Conservation (phyloP, 73 alveolate species). For the Symbiodinium pilosum region DNA sequence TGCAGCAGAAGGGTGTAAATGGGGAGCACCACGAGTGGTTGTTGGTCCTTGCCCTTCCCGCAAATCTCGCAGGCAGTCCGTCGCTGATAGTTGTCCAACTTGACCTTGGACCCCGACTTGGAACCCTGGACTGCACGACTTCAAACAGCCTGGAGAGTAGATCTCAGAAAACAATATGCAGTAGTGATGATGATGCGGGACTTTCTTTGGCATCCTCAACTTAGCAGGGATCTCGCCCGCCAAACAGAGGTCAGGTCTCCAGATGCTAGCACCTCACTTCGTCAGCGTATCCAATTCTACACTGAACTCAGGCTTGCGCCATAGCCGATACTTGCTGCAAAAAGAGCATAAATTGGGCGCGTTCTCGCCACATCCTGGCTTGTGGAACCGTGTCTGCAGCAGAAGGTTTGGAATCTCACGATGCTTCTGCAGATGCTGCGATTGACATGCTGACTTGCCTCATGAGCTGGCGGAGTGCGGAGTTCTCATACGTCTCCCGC, state of each 20-base stretch:
- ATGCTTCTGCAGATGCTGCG: too few species aligned
- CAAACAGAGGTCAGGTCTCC: too few species aligned
- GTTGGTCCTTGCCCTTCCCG: constrained; percentile 65
- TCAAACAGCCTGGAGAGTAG: too few species aligned
- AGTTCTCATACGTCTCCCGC: constrained; percentile 80
- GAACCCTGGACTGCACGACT: too few species aligned
- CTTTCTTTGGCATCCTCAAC: too few species aligned
- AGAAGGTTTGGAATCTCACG: too few species aligned
- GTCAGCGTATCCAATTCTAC: too few species aligned
- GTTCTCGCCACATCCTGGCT: constrained; percentile 92
- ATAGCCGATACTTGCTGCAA: constrained; percentile 82
- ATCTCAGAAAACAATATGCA: too few species aligned
- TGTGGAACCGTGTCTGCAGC: neutral
- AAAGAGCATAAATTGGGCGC: constrained; percentile 92
- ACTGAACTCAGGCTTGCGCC: constrained; percentile 13
- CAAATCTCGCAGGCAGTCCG: constrained; percentile 84
- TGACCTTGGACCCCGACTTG: neutral
- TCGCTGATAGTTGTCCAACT: constrained; percentile 83
- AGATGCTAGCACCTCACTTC: too few species aligned
- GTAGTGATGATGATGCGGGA: too few species aligned
- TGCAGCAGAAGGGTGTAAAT: constrained; percentile 62
- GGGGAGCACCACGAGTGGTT: constrained; percentile 78
- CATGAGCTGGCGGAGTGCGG: constrained; percentile 82
- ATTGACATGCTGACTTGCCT: too few species aligned
- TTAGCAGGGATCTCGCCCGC: too few species aligned